Base-by-base conservation (phyloP, 2,329 filamentous ascomycete species). In the Fusarium sp. region DNA sequence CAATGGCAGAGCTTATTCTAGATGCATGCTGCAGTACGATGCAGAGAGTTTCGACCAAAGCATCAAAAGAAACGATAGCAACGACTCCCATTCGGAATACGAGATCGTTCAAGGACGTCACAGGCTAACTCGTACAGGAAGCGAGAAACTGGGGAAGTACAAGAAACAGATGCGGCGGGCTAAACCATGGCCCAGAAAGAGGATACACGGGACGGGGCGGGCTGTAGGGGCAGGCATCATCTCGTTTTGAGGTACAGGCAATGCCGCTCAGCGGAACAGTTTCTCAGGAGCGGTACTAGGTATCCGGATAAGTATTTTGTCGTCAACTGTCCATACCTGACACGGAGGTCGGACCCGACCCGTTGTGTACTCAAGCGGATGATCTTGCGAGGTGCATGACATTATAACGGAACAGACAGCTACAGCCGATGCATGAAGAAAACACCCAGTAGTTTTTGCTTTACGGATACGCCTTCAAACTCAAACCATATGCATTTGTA, bases 111-210 rank as follows among this genome's bases (percentile, higher is more conserved):
- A 19, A 35, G n/a, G 15, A 45, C 44, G 23, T 45, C 8, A 37
- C 33, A 19, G 22, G 15, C 44, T 20, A 56, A 50, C 32, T 56
- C 45, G 30, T 25, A 60, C 33, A 37, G 9, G 17, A 37, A 37
- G 17, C 17, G 33, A 37, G 33, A 37, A n/a, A 15, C 33, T 37
- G 33, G 33, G 33, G 33, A 37, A 37, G 17, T 6, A 37, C 51
- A 49, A 32, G 19, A 39, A 30, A 27, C 23, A 47, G 47, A 57
- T 57, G 33, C 52, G 39, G 41, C 46, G 33, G 33, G 15, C 33
- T 37, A 3, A 37, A n/a, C 33, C 33, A n/a, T 7, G 32, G 32
- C 15, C 14, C 7, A 35, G 7, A 35, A 14, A 35, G 32, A 14
- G 32, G 15, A n/a, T 8, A 37, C 33, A 33, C 14, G 22, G 22